phyloP scores from a whole-genome alignment of 108 stramenopile species.

The Craspedostauros australis region DNA sequence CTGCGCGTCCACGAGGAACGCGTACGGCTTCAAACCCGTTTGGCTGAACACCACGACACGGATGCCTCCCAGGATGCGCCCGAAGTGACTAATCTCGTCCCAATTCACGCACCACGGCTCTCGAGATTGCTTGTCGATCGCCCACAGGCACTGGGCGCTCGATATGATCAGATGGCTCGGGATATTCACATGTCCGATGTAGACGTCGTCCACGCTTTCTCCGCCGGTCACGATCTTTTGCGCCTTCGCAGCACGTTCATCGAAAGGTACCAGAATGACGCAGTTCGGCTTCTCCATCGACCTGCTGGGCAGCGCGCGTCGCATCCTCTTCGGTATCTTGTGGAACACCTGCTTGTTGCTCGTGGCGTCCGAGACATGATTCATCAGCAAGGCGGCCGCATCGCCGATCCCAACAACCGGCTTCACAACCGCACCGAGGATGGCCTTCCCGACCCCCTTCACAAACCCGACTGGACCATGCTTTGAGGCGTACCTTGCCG shows the following conservation, averaged over 20 bases:
- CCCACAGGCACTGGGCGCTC: conserved; percentile 66
- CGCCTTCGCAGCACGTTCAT: conserved; percentile 65
- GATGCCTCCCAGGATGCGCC: conserved; percentile 30
- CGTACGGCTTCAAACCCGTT: conserved; percentile 50
- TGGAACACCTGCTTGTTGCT: conserved; percentile 43
- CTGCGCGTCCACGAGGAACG: conserved; percentile 42
- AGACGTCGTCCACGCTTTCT: conserved; percentile 64
- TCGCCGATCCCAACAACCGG: conserved; percentile 80
- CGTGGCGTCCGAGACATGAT: conserved; percentile 76
- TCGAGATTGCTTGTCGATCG: conserved; percentile 42
- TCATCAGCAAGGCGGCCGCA: conserved; percentile 76
- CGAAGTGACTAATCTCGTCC: conserved; percentile 75
- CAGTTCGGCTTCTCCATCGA: conserved; percentile 32
- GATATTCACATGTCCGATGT: conserved; percentile 69
- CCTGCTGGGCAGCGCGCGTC: conserved; percentile 59
- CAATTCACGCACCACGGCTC: conserved; percentile 67
- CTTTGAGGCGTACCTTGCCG: conserved; percentile 59
- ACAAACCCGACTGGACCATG: conserved; percentile 68
- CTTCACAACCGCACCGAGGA: conserved; percentile 70
- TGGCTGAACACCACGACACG: conserved; percentile 55
- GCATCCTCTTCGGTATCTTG: conserved; percentile 53
- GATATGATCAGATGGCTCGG: conserved; percentile 57
- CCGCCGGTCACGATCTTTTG: conserved; percentile 73
- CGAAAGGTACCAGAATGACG: conserved; percentile 54
- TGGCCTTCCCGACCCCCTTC: conserved; percentile 67